These are phyloP conservation scores for Allium sativum DNA, from an alignment of 106 monocot species.

Conservation along the genomic window DNA sequence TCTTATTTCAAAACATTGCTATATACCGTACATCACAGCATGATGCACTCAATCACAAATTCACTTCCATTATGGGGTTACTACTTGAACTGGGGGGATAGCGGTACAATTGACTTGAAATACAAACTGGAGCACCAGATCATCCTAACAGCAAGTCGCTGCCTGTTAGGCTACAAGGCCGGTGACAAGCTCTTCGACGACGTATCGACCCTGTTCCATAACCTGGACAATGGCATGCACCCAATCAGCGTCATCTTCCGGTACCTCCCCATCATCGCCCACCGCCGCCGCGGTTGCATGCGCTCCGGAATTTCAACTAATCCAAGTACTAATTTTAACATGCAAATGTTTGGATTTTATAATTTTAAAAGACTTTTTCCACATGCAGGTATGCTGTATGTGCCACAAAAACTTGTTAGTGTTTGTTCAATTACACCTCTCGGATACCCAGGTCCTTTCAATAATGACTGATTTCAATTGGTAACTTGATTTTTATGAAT, in stretches of 20 bases:
- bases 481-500: too few species aligned
- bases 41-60: too few species aligned
- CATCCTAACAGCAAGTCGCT: slow-evolving; percentile 87
- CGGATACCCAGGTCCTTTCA: too few species aligned
- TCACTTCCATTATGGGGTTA: slow-evolving; percentile 32
- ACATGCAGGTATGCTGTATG: too few species aligned
- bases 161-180: slow-evolving; percentile 80
- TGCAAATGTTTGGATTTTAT: too few species aligned
- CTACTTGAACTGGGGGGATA: slow-evolving; percentile 94
- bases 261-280: slow-evolving; percentile 87
- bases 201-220: slow-evolving; percentile 93
- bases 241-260: slow-evolving; percentile 96
- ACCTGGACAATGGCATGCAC: slow-evolving; percentile 88
- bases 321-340: too few species aligned
- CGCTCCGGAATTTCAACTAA: slow-evolving; percentile 29
- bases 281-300: slow-evolving; percentile 72
- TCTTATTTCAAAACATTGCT: too few species aligned
- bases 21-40: too few species aligned
- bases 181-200: slow-evolving; percentile 96
- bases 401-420: too few species aligned
- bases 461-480: too few species aligned
- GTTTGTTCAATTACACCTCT: too few species aligned
- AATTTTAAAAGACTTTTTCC: too few species aligned
- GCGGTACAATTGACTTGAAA: slow-evolving; percentile 71
- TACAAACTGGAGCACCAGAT: slow-evolving; percentile 92